Evolutionary conservation across 1,139 yeast species (phyloP), one percentile per base, ranked within the genome.

Genomic region (Sugiyamaella xylanicola): DNA sequence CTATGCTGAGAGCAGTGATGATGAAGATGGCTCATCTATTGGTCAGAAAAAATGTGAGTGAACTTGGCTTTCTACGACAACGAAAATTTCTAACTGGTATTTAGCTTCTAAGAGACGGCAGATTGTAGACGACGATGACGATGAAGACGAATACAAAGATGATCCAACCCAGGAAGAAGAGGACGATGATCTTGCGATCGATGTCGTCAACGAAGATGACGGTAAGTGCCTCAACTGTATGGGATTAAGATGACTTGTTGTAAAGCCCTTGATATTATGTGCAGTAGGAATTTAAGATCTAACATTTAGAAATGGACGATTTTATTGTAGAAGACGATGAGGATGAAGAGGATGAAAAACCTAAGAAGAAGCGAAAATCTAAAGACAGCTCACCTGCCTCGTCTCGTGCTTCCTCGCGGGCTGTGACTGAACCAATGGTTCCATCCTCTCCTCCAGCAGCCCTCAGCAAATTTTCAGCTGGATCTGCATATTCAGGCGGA

Each of bases 1-100:
- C 21, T 67, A 66, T 42, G 46, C 51, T 2, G 70, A 66, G 39
- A 54, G 56, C 36, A 64, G 64, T 17, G 68, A 64, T 16, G 66
- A 63, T 1, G 67, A 62, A 5, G 65, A 57, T 1, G 60, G 50
- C 8, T 52, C 32, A 7, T 50, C 40, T 16, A 41, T 51, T 4
- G 40, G 41, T 13, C 39, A 32, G 35, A 43, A 41, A 29, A 46
- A 45, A 22, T 13, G 51, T 32, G 48, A 47, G 42, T 32, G n/a
- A n/a, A n/a, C n/a, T n/a, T n/a, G n/a, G n/a, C n/a, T n/a, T n/a
- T n/a, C n/a, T n/a, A n/a, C n/a, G n/a, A n/a, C n/a, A n/a, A n/a
- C n/a, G n/a, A n/a, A n/a, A 16, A 15, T 29, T 55, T 19, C 36
- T 37, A 40, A 37, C 49, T 42, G 41, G 16, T 46, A 20, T 29